These are phyloP conservation scores for Penicillium glabrum DNA, from an alignment of 2,329 filamentous ascomycete genomes.

Conservation along the genomic window DNA sequence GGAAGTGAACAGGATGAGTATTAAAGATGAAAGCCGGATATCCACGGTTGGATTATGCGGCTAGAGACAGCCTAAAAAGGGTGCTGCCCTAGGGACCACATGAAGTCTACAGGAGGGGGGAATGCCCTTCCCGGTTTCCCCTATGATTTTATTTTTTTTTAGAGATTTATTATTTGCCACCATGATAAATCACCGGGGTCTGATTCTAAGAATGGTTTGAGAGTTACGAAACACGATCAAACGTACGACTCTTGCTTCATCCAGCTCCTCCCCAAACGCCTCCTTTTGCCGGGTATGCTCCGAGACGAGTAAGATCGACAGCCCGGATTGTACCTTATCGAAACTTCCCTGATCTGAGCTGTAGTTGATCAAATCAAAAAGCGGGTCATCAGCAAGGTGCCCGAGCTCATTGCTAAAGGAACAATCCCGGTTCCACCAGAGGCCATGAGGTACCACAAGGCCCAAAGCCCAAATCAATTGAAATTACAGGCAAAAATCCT, in stretches of 20 bases:
- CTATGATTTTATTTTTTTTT: conserved; percentile 2
- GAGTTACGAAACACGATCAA: conserved; percentile 3
- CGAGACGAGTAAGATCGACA: conserved; percentile 8
- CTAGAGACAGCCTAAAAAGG: conserved; percentile 12
- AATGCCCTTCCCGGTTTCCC: conserved; percentile 5
- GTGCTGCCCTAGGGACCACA: conserved; percentile 10
- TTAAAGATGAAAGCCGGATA: conserved; percentile 6
- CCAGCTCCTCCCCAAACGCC: neutral
- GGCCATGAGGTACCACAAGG: conserved; percentile 15
- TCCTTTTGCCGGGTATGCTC: conserved; percentile 7
- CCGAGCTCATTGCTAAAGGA: conserved; percentile 14
- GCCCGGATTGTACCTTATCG: conserved; percentile 11
- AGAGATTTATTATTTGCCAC: conserved; percentile 10
- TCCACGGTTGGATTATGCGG: conserved; percentile 8
- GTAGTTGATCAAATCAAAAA: neutral
- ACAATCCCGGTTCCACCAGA: conserved; percentile 16
- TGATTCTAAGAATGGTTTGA: neutral
- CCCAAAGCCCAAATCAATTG: neutral
- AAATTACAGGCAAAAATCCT: neutral
- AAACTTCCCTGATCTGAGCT: conserved; percentile 13
- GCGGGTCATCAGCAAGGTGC: conserved; percentile 6
- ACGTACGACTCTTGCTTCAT: neutral
- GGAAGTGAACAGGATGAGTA: conserved; percentile 2
- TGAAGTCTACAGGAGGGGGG: conserved; percentile 9
- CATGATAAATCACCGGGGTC: conserved; percentile 18